Conservation (phyloP, 257 asterid genomes). For the Knoxia roxburghii region DNA sequence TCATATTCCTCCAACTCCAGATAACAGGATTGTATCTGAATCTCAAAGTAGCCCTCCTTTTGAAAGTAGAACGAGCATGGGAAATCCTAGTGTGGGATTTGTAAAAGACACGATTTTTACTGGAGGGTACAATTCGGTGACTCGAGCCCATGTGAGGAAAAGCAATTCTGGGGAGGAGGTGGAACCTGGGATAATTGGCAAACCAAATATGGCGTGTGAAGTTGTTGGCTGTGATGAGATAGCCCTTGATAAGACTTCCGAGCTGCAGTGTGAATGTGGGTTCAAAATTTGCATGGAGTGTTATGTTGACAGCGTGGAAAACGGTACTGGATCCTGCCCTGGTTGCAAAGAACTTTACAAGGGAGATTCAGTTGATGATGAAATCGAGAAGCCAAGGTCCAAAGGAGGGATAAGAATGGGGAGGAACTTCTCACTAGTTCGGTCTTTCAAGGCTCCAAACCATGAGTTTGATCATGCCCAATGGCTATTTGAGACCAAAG, state of each 20-base stretch:
- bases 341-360: slow-evolving; percentile 80
- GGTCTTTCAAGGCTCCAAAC: slow-evolving; percentile 78
- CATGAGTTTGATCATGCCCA: slow-evolving; percentile 77
- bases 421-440: slow-evolving; percentile 76
- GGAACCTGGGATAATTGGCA: slow-evolving; percentile 27
- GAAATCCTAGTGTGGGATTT: slow-evolving; percentile 48
- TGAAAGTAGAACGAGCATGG: slow-evolving; percentile 37
- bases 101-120: slow-evolving; percentile 76
- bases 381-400: slow-evolving; percentile 37
- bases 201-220: slow-evolving; percentile 52
- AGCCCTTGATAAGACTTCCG: slow-evolving; percentile 30
- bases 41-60: slow-evolving; percentile 40
- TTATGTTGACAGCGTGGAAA: slow-evolving; percentile 49
- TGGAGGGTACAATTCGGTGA: slow-evolving; percentile 75
- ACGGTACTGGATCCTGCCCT: slow-evolving; percentile 57
- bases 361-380: slow-evolving; percentile 40
- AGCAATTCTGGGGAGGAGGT: slow-evolving; percentile 38
- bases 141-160: slow-evolving; percentile 65
- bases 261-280: slow-evolving; percentile 72
- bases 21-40: slow-evolving; percentile 39
- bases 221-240: slow-evolving; percentile 85
- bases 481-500: slow-evolving; percentile 92
- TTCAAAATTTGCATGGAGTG: slow-evolving; percentile 69
- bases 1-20: slow-evolving; percentile 89
- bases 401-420: slow-evolving; percentile 54